These are phyloP conservation scores for Talaromyces sp. DNA, from an alignment of 2,329 filamentous ascomycete species.

Conservation along the genomic window DNA sequence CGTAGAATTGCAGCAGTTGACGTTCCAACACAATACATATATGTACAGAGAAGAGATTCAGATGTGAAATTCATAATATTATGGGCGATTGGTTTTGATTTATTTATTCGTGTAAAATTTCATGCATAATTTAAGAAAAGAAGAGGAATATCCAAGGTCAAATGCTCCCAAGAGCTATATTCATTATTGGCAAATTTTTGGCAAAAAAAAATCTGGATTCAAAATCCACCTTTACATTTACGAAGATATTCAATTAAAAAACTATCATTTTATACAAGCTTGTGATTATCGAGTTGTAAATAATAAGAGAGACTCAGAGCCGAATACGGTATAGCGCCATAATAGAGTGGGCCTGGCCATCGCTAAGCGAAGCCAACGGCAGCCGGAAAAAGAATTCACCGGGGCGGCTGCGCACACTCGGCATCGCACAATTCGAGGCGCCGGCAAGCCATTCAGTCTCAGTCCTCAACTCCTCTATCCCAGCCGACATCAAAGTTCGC, in stretches of 20 bases:
- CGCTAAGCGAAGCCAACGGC: conserved; percentile 5
- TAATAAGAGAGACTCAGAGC: neutral
- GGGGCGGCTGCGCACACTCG: conserved; percentile 3
- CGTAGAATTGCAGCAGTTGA: too few relatives aligned
- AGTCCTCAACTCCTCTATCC: conserved; percentile 6
- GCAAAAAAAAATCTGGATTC: too few relatives aligned
- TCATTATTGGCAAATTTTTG: too few relatives aligned
- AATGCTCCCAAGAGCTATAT: neutral
- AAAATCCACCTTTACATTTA: too few relatives aligned
- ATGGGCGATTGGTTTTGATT: too few relatives aligned
- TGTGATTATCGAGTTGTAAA: neutral
- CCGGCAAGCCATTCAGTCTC: neutral
- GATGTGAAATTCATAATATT: too few relatives aligned
- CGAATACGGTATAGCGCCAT: neutral
- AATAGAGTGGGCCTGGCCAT: neutral
- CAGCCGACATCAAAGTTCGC: conserved; percentile 11
- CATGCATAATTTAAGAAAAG: too few relatives aligned
- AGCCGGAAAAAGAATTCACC: conserved; percentile 7
- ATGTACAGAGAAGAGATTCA: too few relatives aligned
- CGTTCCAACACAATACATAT: too few relatives aligned
- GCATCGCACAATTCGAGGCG: conserved; percentile 10
- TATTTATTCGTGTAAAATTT: too few relatives aligned
- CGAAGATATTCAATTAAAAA: neutral
- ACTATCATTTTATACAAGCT: neutral
- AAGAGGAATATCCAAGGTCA: neutral